These are phyloP conservation scores for Kodamaea suecica DNA, from an alignment of 1,139 yeast genomes.

Conservation along the genomic window DNA sequence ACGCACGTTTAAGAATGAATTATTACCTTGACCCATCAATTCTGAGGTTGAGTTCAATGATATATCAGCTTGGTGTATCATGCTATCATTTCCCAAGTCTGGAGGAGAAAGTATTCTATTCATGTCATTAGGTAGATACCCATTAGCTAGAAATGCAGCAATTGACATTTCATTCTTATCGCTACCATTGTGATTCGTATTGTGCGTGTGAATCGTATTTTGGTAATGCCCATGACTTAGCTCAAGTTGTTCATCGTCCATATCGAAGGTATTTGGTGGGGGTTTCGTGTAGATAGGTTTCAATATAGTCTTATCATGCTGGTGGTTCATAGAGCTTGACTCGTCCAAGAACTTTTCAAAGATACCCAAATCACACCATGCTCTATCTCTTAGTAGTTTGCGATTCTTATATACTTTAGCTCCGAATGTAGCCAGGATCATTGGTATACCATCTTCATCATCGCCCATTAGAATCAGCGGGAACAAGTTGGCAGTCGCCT, in stretches of 20 bases:
- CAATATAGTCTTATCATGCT: slow-evolving; percentile 32
- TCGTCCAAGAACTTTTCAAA: slow-evolving; percentile 30
- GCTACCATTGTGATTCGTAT: slow-evolving; percentile 11
- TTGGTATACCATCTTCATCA: slow-evolving; percentile 41
- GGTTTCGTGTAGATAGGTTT: slow-evolving; percentile 24
- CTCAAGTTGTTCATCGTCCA: slow-evolving; percentile 11
- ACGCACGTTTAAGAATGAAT: slow-evolving; percentile 24
- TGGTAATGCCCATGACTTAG: not conserved
- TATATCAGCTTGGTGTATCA: slow-evolving; percentile 28
- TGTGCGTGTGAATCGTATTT: not conserved
- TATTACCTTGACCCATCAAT: slow-evolving; percentile 26
- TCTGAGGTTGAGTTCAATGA: slow-evolving; percentile 34
- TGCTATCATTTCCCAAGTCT: slow-evolving; percentile 26
- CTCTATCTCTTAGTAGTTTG: slow-evolving; percentile 27
- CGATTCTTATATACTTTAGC: slow-evolving; percentile 39
- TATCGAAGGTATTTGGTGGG: slow-evolving; percentile 10
- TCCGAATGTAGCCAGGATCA: slow-evolving; percentile 37
- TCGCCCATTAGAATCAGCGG: slow-evolving; percentile 39
- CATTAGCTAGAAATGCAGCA: slow-evolving; percentile 39
- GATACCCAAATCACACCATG: slow-evolving; percentile 37
- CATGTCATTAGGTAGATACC: slow-evolving; percentile 23
- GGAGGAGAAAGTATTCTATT: slow-evolving; percentile 17
- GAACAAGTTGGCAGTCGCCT: slow-evolving; percentile 35
- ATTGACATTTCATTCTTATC: slow-evolving; percentile 15
- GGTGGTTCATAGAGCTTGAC: slow-evolving; percentile 16